Conservation (phyloP, 1,284 basidiomycete species). For the Boletus semigastroideus region DNA sequence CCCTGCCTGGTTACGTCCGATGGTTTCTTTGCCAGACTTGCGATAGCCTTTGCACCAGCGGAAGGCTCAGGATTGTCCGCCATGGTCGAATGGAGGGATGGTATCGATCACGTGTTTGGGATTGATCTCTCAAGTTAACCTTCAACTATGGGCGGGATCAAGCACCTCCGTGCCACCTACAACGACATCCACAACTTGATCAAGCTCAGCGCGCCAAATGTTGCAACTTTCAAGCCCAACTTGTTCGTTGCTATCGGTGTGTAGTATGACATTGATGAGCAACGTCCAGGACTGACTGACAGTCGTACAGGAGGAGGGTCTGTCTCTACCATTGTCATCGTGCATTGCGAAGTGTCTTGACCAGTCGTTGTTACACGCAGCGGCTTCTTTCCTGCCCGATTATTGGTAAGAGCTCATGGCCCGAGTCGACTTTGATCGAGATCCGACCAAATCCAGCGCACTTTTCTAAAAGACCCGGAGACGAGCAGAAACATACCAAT, state of each 20-base stretch:
- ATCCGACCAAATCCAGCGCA: constrained; percentile 51
- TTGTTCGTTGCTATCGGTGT: constrained; percentile 79
- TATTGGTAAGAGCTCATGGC: constrained; percentile 56
- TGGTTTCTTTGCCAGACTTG: constrained; percentile 69
- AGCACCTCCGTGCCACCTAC: constrained; percentile 74
- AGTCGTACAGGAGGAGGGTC: constrained; percentile 68
- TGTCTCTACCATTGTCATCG: constrained; percentile 34
- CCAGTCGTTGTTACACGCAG: constrained; percentile 40
- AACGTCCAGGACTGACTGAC: not conserved
- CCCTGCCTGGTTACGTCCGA: constrained; percentile 70
- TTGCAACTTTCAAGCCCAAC: constrained; percentile 75
- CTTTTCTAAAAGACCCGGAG: constrained; percentile 76
- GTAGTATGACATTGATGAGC: constrained; percentile 19
- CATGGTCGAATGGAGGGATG: constrained; percentile 16
- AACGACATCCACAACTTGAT: constrained; percentile 86
- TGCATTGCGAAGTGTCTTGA: constrained; percentile 12
- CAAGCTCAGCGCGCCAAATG: constrained; percentile 55
- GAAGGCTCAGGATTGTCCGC: constrained; percentile 19
- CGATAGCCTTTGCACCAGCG: constrained; percentile 55
- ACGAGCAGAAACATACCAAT: constrained; percentile 85
- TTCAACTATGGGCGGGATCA: constrained; percentile 44
- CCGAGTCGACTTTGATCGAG: not conserved
- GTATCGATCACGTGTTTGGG: constrained; percentile 22
- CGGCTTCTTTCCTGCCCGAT: constrained; percentile 92
- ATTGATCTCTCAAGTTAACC: not conserved